Evolutionary conservation across 2,329 filamentous ascomycete genomes (phyloP), one percentile per base, ranked within the genome.

Genomic region (Knoxdaviesia proteae): DNA sequence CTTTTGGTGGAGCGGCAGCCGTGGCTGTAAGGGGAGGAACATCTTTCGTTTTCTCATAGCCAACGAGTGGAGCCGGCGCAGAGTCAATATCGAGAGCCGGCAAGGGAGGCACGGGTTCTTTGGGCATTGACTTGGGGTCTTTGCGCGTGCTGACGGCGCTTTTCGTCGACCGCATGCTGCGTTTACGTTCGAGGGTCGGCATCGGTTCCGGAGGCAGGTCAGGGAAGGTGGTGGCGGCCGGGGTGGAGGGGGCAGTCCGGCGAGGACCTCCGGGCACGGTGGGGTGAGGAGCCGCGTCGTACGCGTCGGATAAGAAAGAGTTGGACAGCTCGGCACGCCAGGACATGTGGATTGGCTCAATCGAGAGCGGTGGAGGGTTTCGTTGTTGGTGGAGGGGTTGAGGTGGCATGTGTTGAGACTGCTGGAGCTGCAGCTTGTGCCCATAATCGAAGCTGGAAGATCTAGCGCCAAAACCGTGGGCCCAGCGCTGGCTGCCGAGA

Each of bases 241-340:
- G 9, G 58, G 59, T 48, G 57, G 62, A 40, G 54, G 54, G 10
- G 49, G 59, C 52, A 5, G 54, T 49, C 44, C 62, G 62, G 46
- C 84, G 74, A 44, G 87, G 84, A 5, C 87, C 87, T 40, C 70
- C 79, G 34, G 84, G 84, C 34, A 94, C 69, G 32, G 77, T 87
- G 5, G 88, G 88, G 35, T 80, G 88, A 9, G 88, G 87, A 31
- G 86, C 87, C 42, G 84, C 81, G 55, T 90, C 81, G 59, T 79
- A 76, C 51, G 80, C 64, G 52, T 69, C 59, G 48, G 49, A 54
- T 48, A 68, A 59, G 49, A 67, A 66, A 45, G 59, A 61, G 49
- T 62, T 65, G 45, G 64, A 58, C 47, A 67, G 64, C 38, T 71
- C 67, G 47, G 64, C 53, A 47, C 65, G 63, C 61, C 66, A 69